phyloP scores from a whole-genome alignment of 2,329 filamentous ascomycete genomes.

The Fusarium anguioides region DNA sequence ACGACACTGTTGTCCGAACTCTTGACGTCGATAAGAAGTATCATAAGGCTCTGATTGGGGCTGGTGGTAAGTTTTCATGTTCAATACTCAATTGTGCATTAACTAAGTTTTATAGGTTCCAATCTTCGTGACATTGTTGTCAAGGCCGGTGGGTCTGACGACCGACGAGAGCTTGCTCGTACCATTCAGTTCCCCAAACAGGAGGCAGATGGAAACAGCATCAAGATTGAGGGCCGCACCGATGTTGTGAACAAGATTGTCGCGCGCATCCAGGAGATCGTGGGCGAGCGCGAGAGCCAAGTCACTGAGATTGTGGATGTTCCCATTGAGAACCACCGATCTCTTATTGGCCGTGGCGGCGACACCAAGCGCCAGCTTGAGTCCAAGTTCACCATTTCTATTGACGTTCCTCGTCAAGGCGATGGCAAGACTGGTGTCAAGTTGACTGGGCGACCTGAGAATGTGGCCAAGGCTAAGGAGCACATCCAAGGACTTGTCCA shows the following conservation, averaged over 20 bases:
- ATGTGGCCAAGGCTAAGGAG: constrained; percentile 86
- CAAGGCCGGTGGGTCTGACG: constrained; percentile 88
- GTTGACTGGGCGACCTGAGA: constrained; percentile 79
- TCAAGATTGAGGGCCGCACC: constrained; percentile 87
- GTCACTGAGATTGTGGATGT: constrained; percentile 83
- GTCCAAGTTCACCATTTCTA: constrained; percentile 82
- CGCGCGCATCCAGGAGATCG: constrained; percentile 81
- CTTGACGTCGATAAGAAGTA: constrained; percentile 95
- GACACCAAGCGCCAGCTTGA: constrained; percentile 88
- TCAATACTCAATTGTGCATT: not conserved
- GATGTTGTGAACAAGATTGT: constrained; percentile 91
- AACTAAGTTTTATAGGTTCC: constrained; percentile 68
- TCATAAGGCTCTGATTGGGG: constrained; percentile 89
- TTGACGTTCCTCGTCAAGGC: constrained; percentile 93
- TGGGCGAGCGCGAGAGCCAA: constrained; percentile 85
- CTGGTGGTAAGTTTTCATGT: constrained; percentile 75
- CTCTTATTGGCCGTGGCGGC: constrained; percentile 91
- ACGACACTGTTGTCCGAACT: constrained; percentile 86
- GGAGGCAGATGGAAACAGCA: constrained; percentile 82
- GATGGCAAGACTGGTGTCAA: constrained; percentile 87
- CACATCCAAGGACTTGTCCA: constrained; percentile 84
- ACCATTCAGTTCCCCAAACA: constrained; percentile 95
- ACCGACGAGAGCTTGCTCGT: constrained; percentile 83
- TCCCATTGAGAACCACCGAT: constrained; percentile 87
- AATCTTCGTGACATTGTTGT: constrained; percentile 89